Evolutionary conservation across 495 filamentous ascomycete species (phyloP).

Genomic region (Cercophora newfieldiana): DNA sequence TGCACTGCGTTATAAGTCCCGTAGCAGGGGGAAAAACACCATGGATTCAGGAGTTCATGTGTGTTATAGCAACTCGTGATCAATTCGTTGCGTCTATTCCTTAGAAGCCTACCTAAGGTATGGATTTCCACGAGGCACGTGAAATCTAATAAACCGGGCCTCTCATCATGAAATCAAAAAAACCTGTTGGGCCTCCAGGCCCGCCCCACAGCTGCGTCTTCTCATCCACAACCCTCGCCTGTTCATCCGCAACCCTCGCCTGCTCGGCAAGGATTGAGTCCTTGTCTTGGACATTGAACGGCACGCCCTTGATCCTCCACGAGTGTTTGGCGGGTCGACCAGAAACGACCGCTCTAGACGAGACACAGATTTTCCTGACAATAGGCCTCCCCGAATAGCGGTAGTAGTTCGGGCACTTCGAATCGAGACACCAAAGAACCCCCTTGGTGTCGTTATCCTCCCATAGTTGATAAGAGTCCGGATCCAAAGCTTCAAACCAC

Average conservation of each 20-base stretch:
- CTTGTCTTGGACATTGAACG: background rate
- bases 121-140: too few relatives aligned
- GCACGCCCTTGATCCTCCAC: slow-evolving; percentile 3
- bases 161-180: too few relatives aligned
- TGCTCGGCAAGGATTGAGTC: slow-evolving; percentile 4
- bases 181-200: too few relatives aligned
- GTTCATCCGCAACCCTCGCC: background rate
- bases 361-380: background rate
- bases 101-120: too few relatives aligned
- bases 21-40: too few relatives aligned
- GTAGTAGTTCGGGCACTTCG: slow-evolving; percentile 8
- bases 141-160: too few relatives aligned
- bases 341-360: background rate
- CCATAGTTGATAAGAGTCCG: background rate
- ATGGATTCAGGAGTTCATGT: too few relatives aligned
- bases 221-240: too few relatives aligned
- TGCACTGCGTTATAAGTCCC: too few relatives aligned
- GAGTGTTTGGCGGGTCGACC: background rate
- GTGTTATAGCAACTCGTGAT: too few relatives aligned
- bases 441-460: background rate
- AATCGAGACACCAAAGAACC: background rate
- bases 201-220: too few relatives aligned
- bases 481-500: slow-evolving; percentile 5
- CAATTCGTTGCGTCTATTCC: too few relatives aligned
- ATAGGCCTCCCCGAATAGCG: slow-evolving; percentile 4